These are phyloP conservation scores for Microthyrium microscopicum DNA, from an alignment of 2,329 filamentous ascomycete genomes.

Conservation along the genomic window DNA sequence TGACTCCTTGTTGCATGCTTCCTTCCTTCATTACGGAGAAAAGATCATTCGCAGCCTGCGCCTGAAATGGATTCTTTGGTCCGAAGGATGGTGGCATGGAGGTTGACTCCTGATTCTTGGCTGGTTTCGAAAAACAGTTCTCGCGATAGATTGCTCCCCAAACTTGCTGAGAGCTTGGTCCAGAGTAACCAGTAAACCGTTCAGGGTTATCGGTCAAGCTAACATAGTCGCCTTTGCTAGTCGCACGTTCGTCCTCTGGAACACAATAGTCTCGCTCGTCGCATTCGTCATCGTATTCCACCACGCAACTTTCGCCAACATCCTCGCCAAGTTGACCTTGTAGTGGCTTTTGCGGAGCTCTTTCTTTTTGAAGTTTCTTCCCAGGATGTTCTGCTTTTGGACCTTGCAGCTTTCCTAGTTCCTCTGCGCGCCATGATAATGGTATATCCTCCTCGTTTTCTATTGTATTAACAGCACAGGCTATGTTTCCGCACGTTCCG, in stretches of 20 bases:
- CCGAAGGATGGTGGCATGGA: conserved; percentile 25
- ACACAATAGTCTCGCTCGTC: conserved; percentile 95
- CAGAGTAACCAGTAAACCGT: conserved; percentile 85
- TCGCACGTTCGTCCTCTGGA: conserved; percentile 78
- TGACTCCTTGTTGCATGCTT: conserved; percentile 42
- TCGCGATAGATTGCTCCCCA: conserved; percentile 96
- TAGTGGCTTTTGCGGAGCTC: conserved; percentile 46
- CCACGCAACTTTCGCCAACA: conserved; percentile 88
- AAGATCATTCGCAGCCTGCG: conserved; percentile 42
- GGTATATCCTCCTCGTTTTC: conserved; percentile 94
- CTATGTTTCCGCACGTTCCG: conserved; percentile 92
- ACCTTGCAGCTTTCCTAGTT: conserved; percentile 81
- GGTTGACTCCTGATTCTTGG: conserved; percentile 16
- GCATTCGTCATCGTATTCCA: conserved; percentile 94
- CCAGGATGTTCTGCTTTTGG: conserved; percentile 81
- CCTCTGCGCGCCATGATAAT: conserved; percentile 74
- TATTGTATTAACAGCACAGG: conserved; percentile 85
- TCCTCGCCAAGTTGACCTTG: conserved; percentile 68
- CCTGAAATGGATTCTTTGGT: conserved; percentile 24
- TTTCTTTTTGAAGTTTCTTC: conserved; percentile 52
- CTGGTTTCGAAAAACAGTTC: conserved; percentile 65
- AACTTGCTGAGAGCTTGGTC: conserved; percentile 69
- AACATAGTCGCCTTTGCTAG: conserved; percentile 87
- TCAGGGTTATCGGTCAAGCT: conserved; percentile 87
- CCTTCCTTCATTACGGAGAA: conserved; percentile 43